Evolutionary conservation across 2,329 filamentous ascomycete species (phyloP).

Genomic region (Periconia sp.): DNA sequence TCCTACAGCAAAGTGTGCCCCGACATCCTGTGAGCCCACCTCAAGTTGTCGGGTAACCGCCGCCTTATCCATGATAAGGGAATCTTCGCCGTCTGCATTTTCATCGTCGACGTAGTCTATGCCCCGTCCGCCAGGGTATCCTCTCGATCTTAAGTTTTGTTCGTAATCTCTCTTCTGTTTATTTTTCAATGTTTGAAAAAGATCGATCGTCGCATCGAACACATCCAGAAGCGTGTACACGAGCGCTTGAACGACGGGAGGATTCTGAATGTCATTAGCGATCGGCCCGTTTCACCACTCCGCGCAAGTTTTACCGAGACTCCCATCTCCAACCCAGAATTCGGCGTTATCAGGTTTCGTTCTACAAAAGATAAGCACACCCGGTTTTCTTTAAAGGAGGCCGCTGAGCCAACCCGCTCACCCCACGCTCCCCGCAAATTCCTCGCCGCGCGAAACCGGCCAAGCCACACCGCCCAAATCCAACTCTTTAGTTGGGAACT

Average conservation of each 20-base stretch:
- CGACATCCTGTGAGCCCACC: constrained; percentile 34
- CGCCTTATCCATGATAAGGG: constrained; percentile 39
- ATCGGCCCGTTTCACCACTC: background rate
- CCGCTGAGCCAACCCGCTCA: constrained; percentile 16
- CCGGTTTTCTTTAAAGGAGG: constrained; percentile 21
- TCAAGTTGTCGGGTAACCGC: constrained; percentile 39
- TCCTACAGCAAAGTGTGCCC: constrained; percentile 36
- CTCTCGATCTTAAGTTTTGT: constrained; percentile 30
- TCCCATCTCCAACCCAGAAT: constrained; percentile 27
- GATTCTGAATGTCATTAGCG: constrained; percentile 28
- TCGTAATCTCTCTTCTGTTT: constrained; percentile 44
- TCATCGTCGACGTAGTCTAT: constrained; percentile 36
- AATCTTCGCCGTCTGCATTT: constrained; percentile 29
- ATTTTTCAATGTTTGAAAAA: constrained; percentile 34
- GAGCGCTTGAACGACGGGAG: constrained; percentile 34
- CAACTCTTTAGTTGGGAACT: constrained; percentile 16
- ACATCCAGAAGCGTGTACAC: constrained; percentile 40
- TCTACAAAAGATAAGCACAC: constrained; percentile 22
- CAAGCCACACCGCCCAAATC: constrained; percentile 18
- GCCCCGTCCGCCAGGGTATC: constrained; percentile 34
- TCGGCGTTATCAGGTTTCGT: constrained; percentile 15
- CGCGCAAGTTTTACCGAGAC: constrained; percentile 26
- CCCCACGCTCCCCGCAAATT: constrained; percentile 22
- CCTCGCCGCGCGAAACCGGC: constrained; percentile 18
- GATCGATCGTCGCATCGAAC: constrained; percentile 43